Conservation (phyloP, 2,329 filamentous ascomycete species). For the Penicillium sp. region DNA sequence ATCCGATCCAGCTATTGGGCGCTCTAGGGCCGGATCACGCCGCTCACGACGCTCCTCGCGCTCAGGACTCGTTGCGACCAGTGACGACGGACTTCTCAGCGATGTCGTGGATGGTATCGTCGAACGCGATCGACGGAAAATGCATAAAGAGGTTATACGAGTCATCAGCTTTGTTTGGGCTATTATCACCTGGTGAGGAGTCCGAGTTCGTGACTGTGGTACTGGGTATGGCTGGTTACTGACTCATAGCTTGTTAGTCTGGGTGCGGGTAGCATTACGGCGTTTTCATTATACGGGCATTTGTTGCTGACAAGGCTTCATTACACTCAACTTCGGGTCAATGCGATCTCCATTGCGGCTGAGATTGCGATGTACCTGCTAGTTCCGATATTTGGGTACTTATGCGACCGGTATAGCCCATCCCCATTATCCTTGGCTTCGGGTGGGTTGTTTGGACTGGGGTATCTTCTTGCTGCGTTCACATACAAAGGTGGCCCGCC, state of each 20-base stretch:
- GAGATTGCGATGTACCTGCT: constrained; percentile 88
- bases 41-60: constrained; percentile 16
- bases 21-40: constrained; percentile 22
- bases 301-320: constrained; percentile 81
- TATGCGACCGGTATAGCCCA: constrained; percentile 86
- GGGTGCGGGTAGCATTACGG: constrained; percentile 86
- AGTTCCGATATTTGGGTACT: constrained; percentile 84
- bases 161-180: constrained; percentile 62
- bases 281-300: constrained; percentile 91
- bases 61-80: constrained; percentile 18
- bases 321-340: constrained; percentile 91
- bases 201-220: not conserved
- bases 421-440: constrained; percentile 73
- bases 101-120: constrained; percentile 62
- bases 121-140: constrained; percentile 55
- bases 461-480: constrained; percentile 80
- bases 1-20: constrained; percentile 26
- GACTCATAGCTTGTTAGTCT: constrained; percentile 47
- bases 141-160: constrained; percentile 54
- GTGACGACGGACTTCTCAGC: constrained; percentile 53
- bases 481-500: constrained; percentile 66
- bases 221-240: not conserved
- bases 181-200: constrained; percentile 56
- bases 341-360: constrained; percentile 81
- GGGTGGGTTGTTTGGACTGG: constrained; percentile 71